phyloP scores from a whole-genome alignment of 768 basidiomycete genomes.

The Boletus barrowsii region DNA sequence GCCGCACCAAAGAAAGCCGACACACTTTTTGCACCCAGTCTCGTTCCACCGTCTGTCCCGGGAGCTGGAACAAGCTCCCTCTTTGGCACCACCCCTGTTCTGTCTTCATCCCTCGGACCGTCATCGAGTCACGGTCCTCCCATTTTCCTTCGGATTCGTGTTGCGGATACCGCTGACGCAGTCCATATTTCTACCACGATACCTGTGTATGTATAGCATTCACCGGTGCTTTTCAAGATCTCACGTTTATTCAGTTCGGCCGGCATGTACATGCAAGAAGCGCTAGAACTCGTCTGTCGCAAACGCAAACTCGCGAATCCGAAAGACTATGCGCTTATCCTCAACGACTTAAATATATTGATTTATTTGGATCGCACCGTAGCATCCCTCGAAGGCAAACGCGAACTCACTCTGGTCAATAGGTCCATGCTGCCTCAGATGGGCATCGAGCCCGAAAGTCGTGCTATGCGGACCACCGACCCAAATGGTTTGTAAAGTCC shows the following conservation, averaged over 20 bases:
- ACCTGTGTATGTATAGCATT: slow-evolving; percentile 65
- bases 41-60: slow-evolving; percentile 37
- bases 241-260: slow-evolving; percentile 51
- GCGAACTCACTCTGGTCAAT: slow-evolving; percentile 79
- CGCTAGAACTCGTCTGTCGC: slow-evolving; percentile 78
- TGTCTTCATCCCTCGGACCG: slow-evolving; percentile 69
- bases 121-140: slow-evolving; percentile 74
- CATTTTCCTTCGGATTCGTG: slow-evolving; percentile 77
- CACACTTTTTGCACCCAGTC: slow-evolving; percentile 37
- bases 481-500: slow-evolving; percentile 69
- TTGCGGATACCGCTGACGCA: slow-evolving; percentile 77
- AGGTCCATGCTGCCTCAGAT: slow-evolving; percentile 70
- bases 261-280: slow-evolving; percentile 97
- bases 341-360: slow-evolving; percentile 59
- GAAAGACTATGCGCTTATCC: slow-evolving; percentile 80
- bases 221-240: neutral
- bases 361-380: slow-evolving; percentile 94
- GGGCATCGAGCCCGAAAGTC: slow-evolving; percentile 65
- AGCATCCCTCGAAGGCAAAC: slow-evolving; percentile 87
- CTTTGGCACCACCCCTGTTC: slow-evolving; percentile 48
- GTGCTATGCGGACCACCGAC: slow-evolving; percentile 74
- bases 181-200: slow-evolving; percentile 89
- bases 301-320: slow-evolving; percentile 64
- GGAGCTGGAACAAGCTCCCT: slow-evolving; percentile 45
- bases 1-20: slow-evolving; percentile 59